Evolutionary conservation across 371 early-diverging fungal species (phyloP), one percentile per base, ranked within the genome.

Genomic region (Rhizomucor pusillus): DNA sequence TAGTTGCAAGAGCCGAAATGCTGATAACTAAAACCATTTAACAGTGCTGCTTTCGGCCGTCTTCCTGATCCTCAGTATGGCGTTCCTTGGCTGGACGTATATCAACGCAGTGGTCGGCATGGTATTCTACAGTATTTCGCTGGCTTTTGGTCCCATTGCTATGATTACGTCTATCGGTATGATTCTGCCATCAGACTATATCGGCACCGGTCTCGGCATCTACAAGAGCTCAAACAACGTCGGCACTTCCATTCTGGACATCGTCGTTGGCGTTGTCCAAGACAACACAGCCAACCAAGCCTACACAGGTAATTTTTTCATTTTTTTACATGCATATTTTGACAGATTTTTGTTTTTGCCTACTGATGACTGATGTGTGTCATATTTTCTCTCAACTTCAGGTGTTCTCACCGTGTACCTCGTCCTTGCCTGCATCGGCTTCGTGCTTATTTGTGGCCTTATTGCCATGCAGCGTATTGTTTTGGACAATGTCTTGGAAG

Each of bases 141-240:
- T 81, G 13, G 75, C 80, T 0, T 71, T 79, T 44, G 82, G 82
- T 13, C 82, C 82, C 16, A 75, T 81, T 60, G 54, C 73, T 0
- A 74, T 79, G 73, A 75, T 75, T 34, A 76, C 82, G 5, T 63
- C 77, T 0, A 75, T 81, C 34, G 73, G 75, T 44, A 69, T 81
- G 69, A 47, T 78, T 18, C 47, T 79, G 14, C 78, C 77, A 7
- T 64, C 73, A n/a, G 71, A 76, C 18, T 70, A 71, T 36, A 76
- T 78, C 43, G 82, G 82, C 50, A 79, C 82, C 24, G 80, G 78
- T 52, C 55, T 81, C 16, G 80, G 82, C 43, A 54, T 81, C 23
- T 74, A 78, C 59, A 79, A 79, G 62, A 50, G 64, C 39, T 62
- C 67, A 14, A 74, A 72, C 43, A 81, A 78, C 46, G 55, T 79